Evolutionary conservation across 768 basidiomycete species (phyloP).

Genomic region (Nidularia sp.): DNA sequence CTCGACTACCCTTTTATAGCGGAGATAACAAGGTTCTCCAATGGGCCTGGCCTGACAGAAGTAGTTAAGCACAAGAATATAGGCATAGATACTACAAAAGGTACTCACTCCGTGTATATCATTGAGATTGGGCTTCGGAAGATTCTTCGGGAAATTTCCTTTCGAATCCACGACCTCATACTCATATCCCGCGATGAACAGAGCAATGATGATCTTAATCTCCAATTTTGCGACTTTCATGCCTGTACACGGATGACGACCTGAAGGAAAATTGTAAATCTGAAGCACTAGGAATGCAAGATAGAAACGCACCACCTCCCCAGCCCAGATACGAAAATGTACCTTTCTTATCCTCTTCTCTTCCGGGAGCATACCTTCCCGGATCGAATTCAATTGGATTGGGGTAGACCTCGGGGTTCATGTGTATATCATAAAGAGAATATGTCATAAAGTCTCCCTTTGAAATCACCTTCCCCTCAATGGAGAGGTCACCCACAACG

Average conservation of each 20-base stretch:
- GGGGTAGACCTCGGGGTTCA: conserved; percentile 29
- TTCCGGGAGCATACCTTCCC: conserved; percentile 18
- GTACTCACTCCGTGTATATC: conserved; percentile 24
- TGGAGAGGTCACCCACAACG: conserved; percentile 18
- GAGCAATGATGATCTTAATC: conserved; percentile 28
- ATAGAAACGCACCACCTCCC: conserved; percentile 28
- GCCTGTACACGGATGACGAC: conserved; percentile 34
- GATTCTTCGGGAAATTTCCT: conserved; percentile 14
- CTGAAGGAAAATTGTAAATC: conserved; percentile 7
- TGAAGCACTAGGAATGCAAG: not conserved
- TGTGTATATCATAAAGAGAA: conserved; percentile 23
- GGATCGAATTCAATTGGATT: conserved; percentile 32
- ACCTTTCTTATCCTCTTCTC: conserved; percentile 30
- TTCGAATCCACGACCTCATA: conserved; percentile 25
- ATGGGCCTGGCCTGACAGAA: conserved; percentile 12
- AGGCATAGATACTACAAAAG: not conserved
- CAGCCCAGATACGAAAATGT: conserved; percentile 29
- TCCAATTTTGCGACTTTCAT: conserved; percentile 34
- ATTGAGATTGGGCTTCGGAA: conserved; percentile 24
- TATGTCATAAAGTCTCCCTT: conserved; percentile 32
- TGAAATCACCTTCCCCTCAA: conserved; percentile 19
- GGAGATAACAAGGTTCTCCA: conserved; percentile 16
- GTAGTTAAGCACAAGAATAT: not conserved
- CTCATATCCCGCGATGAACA: conserved; percentile 26
- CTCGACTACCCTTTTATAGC: conserved; percentile 14